Evolutionary conservation across 208 protist species (phyloP).

Genomic region (Trypanosoma platydactyli): DNA sequence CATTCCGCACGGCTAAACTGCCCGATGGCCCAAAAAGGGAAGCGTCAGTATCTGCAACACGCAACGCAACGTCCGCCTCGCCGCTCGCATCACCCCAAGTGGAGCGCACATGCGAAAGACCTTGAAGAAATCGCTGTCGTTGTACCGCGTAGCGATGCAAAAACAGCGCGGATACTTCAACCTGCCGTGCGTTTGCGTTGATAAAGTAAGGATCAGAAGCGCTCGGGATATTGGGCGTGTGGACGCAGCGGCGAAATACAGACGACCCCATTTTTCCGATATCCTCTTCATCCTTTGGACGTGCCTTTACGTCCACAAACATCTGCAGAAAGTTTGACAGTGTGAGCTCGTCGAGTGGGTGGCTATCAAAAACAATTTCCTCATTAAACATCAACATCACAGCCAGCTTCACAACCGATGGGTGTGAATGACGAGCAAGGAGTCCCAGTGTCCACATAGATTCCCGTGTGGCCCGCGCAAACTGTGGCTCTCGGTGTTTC

Average conservation of each 20-base stretch:
- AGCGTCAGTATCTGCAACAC: constrained; percentile 63
- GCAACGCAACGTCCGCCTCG: constrained; percentile 76
- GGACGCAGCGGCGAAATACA: constrained; percentile 76
- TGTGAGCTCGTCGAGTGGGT: constrained; percentile 91
- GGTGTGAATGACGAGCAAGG: constrained; percentile 85
- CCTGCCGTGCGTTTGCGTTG: constrained; percentile 72
- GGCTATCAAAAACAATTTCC: constrained; percentile 85
- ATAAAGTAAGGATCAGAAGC: constrained; percentile 89
- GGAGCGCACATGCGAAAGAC: constrained; percentile 73
- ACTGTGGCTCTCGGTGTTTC: constrained; percentile 86
- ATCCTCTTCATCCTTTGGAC: constrained; percentile 26
- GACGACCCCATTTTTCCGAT: constrained; percentile 56
- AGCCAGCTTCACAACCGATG: constrained; percentile 87
- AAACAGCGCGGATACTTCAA: constrained; percentile 86
- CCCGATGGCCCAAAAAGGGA: constrained; percentile 84
- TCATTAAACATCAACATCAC: constrained; percentile 84
- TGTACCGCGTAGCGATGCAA: constrained; percentile 91
- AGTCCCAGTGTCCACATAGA: constrained; percentile 82
- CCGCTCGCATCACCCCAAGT: constrained; percentile 86
- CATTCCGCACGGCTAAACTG: not conserved
- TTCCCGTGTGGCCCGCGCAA: constrained; percentile 64
- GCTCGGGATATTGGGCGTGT: constrained; percentile 70
- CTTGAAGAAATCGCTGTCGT: constrained; percentile 82
- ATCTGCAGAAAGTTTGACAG: constrained; percentile 86
- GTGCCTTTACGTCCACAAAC: constrained; percentile 83